Base-by-base conservation (phyloP, 805 yeast genomes). In the Kodamaea kaohsiungensis region DNA sequence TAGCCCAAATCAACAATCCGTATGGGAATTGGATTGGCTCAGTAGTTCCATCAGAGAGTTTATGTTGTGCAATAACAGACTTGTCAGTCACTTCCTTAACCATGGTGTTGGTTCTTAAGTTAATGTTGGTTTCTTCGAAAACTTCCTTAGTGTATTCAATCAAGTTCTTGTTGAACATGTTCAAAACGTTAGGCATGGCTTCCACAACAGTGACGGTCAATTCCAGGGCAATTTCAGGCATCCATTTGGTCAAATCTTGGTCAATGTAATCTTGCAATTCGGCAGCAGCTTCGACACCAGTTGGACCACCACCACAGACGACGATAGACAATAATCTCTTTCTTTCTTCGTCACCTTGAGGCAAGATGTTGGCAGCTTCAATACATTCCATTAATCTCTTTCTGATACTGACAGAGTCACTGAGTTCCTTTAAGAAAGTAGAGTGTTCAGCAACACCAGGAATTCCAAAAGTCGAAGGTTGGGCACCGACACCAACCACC, bases 231-330 rank as follows among this genome's bases (percentile, higher is more conserved):
- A 92, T 83, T 65, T 82, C 87, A 43, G 98, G 98, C 76, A 89
- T 87, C 91, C 96, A 89, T 74, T 87, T 89, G 64, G 77, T 75
- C 73, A 92, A 80, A 73, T 92, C 98, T 72, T 92, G 96, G 71
- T 89, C 91, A 58, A 91, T 88, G 74, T 89, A 93, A 73, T 92
- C 98, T 76, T 89, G 96, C 64, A 92, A 77, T 75, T 93, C 98
- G 66, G 96, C 98, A 61, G 98, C 97, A 65, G 91, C 88, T 76
- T 91, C 98, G 58, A 92, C 97, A 77, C 98, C 98, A 45, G 98
- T 92, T 69, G 98, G 98, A 60, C 98, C 98, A 74, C 98, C 98
- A 66, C 98, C 98, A 62, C 95, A 96, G 58, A 93, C 96, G 58
- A 93, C 93, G 64, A 91, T 86, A 58, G 87, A 88, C 69, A 92